Evolutionary conservation across 108 stramenopile genomes (phyloP), one percentile per base, ranked within the genome.

Genomic region (Conticribra guillardii): DNA sequence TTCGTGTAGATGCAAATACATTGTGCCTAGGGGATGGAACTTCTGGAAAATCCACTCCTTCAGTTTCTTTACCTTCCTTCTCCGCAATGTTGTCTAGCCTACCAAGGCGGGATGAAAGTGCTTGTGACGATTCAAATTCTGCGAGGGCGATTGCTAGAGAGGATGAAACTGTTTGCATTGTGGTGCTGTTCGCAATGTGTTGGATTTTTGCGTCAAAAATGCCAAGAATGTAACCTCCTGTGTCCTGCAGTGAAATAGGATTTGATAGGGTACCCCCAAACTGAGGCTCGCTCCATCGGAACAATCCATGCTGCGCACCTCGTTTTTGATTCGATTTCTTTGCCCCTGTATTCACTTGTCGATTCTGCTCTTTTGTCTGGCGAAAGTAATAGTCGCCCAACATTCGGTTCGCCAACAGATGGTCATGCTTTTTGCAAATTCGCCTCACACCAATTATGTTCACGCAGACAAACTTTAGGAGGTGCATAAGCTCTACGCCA

Each of bases 361-460:
- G 27, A 45, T 31, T 47, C 41, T 60, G 21, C 64, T 54, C 2
- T 16, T 60, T 67, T 60, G 53, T 49, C 21, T 65, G 46, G 34
- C 41, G 26, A 76, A 88, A 84, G 57, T 95, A 95, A 60, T 90
- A 92, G 7, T 87, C 87, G 19, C 94, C 94, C 26, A 95, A 75
- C 94, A 95, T 95, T 49, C 94, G 73, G 73, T 92, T 92, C 30
- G 84, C 76, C 19, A 92, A 69, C 26, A 95, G 79, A 2, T 85
- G 79, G 72, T 95, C 93, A 53, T 95, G 93, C 58, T 95, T 95
- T 19, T 85, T 76, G 60, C 90, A 89, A 47, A 95, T 88, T 60
- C 92, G 92, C n/a, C 94, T 74, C 14, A 91, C 90, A 0, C 89
- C 88, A 48, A 84, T 77, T 7, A 79, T 68, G 32, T 84, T 84